Evolutionary conservation across 148 eudicot species (phyloP), one percentile per base, ranked within the genome.

Genomic region (Chenopodium suecicum): DNA sequence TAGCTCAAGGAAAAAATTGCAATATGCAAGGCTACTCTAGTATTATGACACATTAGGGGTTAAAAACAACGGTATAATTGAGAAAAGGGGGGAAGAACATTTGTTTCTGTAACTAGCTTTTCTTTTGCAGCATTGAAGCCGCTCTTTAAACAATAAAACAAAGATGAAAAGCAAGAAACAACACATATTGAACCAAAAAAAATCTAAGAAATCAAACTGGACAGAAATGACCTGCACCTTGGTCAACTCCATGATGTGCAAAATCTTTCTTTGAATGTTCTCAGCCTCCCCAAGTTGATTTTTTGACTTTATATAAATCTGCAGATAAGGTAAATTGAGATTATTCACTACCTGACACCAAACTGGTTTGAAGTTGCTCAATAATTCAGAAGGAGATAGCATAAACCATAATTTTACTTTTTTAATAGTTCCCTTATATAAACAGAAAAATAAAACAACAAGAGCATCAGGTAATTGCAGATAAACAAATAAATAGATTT

Each of bases 231-330:
- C 34, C 32, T 79, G 76, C 84, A 96, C 99, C 98, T 96, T 96
- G 75, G 92, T 86, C 84, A 96, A 63, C 88, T 94, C 99, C 94
- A 94, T 82, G 70, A 88, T 85, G 76, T 94, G 95, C 85, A 96
- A 78, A 82, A 92, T 88, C 88, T 91, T 92, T 88, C 97, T 90
- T 85, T 88, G 94, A 75, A 90, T 67, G 74, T 81, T 86, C 84
- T 89, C 92, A 81, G 94, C 97, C 81, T 94, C 97, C 72, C 82
- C 85, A 72, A 86, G 86, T 80, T 82, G 87, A 78, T 68, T 58
- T 65, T 83, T 87, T 70, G 92, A 86, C 82, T 87, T 91, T 47
- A 86, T 56, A 80, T 91, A 94, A 46, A 94, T 90, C 99, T 94
- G 78, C 56, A 56, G 86, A 88, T 72, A 86, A 70, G 66, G 4